phyloP scores from a whole-genome alignment of 2,329 filamentous ascomycete genomes.

The Talaromyces funiculosus region DNA sequence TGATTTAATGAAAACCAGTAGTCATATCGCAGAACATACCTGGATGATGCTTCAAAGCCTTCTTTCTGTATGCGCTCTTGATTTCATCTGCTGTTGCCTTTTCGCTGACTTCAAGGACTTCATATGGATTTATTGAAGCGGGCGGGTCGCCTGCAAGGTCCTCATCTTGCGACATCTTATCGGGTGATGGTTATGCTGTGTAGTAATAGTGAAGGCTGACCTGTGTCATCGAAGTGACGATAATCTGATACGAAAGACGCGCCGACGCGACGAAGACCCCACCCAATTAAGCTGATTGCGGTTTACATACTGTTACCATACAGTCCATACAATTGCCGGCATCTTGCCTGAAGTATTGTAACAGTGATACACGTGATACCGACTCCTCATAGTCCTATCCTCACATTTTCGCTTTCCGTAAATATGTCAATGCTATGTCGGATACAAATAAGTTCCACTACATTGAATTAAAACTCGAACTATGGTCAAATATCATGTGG shows the following conservation, averaged over 20 bases:
- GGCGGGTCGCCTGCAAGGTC: slow-evolving; percentile 58
- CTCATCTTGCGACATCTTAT: slow-evolving; percentile 31
- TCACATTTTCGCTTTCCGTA: too few species aligned
- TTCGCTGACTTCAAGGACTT: slow-evolving; percentile 65
- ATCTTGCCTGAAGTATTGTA: neutral
- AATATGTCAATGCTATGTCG: neutral
- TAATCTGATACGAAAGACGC: neutral
- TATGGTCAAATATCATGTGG: too few species aligned
- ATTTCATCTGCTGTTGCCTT: slow-evolving; percentile 71
- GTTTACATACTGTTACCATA: neutral
- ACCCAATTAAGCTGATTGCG: neutral
- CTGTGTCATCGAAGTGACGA: neutral
- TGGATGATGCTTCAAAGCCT: slow-evolving; percentile 80
- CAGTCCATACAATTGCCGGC: neutral
- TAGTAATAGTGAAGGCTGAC: neutral
- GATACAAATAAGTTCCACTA: neutral
- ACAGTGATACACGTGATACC: neutral
- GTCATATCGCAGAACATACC: slow-evolving; percentile 46
- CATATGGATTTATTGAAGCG: slow-evolving; percentile 69
- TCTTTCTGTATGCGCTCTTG: slow-evolving; percentile 86
- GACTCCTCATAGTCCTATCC: neutral
- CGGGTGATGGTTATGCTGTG: neutral
- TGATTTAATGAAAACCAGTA: neutral
- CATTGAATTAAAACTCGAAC: neutral
- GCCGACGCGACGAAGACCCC: slow-evolving; percentile 1